phyloP scores from a whole-genome alignment of 805 yeast genomes.

The Yamadazyma philogaea region DNA sequence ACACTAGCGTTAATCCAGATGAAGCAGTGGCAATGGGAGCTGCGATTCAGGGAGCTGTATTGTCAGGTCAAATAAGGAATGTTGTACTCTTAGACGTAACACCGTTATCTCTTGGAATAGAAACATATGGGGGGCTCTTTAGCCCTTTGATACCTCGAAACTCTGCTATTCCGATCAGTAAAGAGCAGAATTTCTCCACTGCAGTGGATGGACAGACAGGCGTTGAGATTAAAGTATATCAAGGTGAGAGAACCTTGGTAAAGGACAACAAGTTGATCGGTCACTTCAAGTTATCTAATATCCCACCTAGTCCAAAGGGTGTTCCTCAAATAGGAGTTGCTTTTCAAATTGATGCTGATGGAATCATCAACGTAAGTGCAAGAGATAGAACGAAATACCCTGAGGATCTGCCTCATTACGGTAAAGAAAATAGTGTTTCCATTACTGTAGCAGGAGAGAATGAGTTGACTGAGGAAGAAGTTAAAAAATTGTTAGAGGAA shows the following conservation, averaged over 20 bases:
- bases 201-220: constrained; percentile 86
- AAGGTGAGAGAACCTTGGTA: constrained; percentile 79
- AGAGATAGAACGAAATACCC: constrained; percentile 48
- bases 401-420: constrained; percentile 32
- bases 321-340: constrained; percentile 75
- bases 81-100: constrained; percentile 78
- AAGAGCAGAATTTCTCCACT: constrained; percentile 71
- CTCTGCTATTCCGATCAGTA: constrained; percentile 72
- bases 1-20: constrained; percentile 79
- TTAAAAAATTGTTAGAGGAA: constrained; percentile 59
- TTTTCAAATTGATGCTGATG: constrained; percentile 80
- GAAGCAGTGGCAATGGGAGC: constrained; percentile 93
- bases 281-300: constrained; percentile 65
- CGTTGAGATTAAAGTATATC: constrained; percentile 73
- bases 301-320: constrained; percentile 76
- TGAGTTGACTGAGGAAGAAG: constrained; percentile 67
- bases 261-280: constrained; percentile 77
- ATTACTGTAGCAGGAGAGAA: constrained; percentile 70
- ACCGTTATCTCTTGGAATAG: constrained; percentile 79
- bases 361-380: constrained; percentile 59
- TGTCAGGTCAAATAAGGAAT: constrained; percentile 78
- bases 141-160: constrained; percentile 76
- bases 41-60: constrained; percentile 83
- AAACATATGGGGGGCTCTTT: constrained; percentile 81
- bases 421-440: constrained; percentile 51